Evolutionary conservation across 176 grass and related monocot species (phyloP), one percentile per base, ranked within the genome.

Genomic region (Musa schizocarpa): DNA sequence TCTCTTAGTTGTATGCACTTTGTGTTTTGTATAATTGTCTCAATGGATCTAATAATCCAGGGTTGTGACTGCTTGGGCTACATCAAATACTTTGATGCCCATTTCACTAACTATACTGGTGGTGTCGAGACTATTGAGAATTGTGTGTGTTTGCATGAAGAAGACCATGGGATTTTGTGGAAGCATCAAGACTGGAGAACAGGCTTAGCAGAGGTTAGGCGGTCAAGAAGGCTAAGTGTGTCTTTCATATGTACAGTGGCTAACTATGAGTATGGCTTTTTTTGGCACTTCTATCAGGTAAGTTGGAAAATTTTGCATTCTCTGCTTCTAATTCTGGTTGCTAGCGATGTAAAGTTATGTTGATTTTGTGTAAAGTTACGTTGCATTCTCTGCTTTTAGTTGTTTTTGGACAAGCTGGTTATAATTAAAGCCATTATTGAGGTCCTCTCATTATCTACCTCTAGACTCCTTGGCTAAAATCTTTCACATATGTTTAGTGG

Each of bases 181-280:
- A 99, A 99, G 82, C 96, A 99, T 83, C 96, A 99, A 82, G 96
- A 99, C 55, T 99, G 96, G 96, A 93, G 96, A 82, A 99, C 96
- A 73, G 96, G 96, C 43, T 83, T 99, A 84, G 91, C 96, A 71
- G 96, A 99, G 89, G 91, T 95, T 81, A 91, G 96, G 82, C 82
- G 96, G 20, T 99, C 96, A 71, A 89, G 96, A 81, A 99, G 96
- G 79, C 91, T 99, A 54, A 89, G 88, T 14, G 96, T 99, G 13
- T 99, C 96, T 61, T 99, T 95, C 87, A 99, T 99, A 79, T 99
- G 96, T 75, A 99, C 96, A 21, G 91, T 99, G 73, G 96, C 96
- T 76, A 99, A 99, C 82, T 99, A 99, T 70, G 96, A 99, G 77
- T 99, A 99, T 79, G 96, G 86, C 54, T 99, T 99, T 81, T 99